Conservation (phyloP, 345 rosid species). For the Citrus cavaleriei region DNA sequence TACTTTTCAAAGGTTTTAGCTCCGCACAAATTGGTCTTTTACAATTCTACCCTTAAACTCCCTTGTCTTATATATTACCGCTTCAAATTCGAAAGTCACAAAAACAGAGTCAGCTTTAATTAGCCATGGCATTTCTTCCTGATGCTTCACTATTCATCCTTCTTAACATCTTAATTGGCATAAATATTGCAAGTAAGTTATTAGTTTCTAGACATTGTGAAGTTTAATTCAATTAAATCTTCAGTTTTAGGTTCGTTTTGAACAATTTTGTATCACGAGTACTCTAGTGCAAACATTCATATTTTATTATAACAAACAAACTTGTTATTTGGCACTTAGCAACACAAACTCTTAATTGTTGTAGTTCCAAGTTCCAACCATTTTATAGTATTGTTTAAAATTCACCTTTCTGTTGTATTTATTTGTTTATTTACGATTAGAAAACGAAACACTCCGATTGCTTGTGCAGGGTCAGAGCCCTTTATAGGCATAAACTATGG, state of each 20-base stretch:
- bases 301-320: too few relatives aligned
- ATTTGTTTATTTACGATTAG: too few relatives aligned
- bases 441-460: too few relatives aligned
- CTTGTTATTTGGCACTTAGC: too few relatives aligned
- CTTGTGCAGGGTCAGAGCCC: conserved; percentile 52
- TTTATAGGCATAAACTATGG: conserved; percentile 90
- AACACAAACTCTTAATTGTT: too few relatives aligned
- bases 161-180: conserved; percentile 22
- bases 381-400: too few relatives aligned
- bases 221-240: neutral
- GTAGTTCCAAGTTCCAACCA: too few relatives aligned
- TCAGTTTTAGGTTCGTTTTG: neutral
- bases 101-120: conserved; percentile 14
- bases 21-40: neutral
- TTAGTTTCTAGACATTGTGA: conserved; percentile 24
- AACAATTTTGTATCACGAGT: too few relatives aligned
- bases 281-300: too few relatives aligned
- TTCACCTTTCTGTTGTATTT: too few relatives aligned
- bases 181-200: conserved; percentile 49
- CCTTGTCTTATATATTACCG: conserved; percentile 3
- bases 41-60: conserved; percentile 7
- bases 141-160: conserved; percentile 25
- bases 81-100: neutral
- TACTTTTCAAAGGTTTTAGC: neutral
- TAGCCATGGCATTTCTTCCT: conserved; percentile 40